Evolutionary conservation across 2,329 filamentous ascomycete genomes (phyloP).

Genomic region (Scedosporium boydii): DNA sequence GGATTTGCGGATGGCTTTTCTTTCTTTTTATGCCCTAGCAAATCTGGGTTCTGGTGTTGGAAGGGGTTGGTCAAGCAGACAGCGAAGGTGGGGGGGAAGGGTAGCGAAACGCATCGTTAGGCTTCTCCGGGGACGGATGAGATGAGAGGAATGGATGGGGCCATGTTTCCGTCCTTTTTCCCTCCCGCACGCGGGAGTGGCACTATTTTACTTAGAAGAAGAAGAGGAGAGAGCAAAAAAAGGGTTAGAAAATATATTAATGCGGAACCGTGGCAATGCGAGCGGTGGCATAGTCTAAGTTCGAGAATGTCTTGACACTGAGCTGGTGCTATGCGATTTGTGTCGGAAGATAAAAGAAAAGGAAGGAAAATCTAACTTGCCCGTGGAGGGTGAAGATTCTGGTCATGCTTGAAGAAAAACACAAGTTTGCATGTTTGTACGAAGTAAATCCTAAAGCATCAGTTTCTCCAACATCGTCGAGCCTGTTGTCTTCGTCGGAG

Average conservation of each 20-base stretch:
- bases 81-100: no score
- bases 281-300: background rate
- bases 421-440: no score
- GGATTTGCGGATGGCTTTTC: background rate
- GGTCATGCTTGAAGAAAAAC: background rate
- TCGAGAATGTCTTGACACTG: background rate
- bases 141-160: background rate
- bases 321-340: background rate
- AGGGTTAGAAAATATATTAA: background rate
- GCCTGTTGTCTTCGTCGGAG: no score
- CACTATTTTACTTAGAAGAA: background rate
- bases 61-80: no score
- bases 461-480: no score
- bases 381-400: no score
- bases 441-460: no score
- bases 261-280: background rate
- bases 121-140: no score
- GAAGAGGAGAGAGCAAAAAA: background rate
- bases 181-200: background rate
- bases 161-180: background rate
- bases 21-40: background rate
- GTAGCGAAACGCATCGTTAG: no score
- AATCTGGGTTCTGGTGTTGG: background rate
- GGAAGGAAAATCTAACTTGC: no score
- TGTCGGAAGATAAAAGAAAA: background rate